A percentile compares a stretch with the other conserved stretches of the same genome.
These are phyloP conservation scores for Ananas comosus DNA, from an alignment of 176 grass and related monocot species.

Conservation along the genomic window DNA sequence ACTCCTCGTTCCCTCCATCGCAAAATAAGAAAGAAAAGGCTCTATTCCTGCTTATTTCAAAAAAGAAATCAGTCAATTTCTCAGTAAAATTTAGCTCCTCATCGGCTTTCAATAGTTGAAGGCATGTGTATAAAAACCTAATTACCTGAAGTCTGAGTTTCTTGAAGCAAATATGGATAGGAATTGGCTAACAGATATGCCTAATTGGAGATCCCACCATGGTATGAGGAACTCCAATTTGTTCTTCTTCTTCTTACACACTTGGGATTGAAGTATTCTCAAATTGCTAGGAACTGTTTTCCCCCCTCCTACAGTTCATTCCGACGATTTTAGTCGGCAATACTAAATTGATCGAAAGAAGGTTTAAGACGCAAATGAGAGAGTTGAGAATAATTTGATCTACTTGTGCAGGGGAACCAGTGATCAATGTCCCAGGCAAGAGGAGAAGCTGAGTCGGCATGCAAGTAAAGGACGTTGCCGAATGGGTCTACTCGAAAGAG, in stretches of 20 bases:
- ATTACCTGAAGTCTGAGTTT: conserved; percentile 58
- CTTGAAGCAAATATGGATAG: conserved; percentile 71
- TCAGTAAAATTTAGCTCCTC: not conserved
- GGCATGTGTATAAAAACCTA: not conserved
- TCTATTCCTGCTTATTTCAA: conserved; percentile 47
- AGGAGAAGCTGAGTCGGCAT: conserved; percentile 70
- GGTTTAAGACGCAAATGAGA: not conserved
- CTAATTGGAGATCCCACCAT: conserved; percentile 97
- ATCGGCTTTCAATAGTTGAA: not conserved
- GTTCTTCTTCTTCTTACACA: conserved; percentile 61
- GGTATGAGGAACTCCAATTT: conserved; percentile 83
- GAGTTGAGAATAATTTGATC: not conserved
- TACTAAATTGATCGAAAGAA: not conserved
- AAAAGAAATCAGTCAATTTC: not conserved
- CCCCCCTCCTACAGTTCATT: conserved; percentile 55
- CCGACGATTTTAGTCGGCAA: conserved; percentile 5
- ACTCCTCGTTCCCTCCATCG: conserved; percentile 61
- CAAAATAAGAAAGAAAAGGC: conserved; percentile 77
- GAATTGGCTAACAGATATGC: conserved; percentile 85
- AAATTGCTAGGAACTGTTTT: conserved; percentile 82
- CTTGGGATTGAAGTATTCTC: conserved; percentile 72
- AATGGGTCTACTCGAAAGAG: conserved; percentile 73
- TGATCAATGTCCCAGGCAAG: conserved; percentile 88
- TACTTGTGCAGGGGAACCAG: conserved; percentile 83
- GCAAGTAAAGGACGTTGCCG: conserved; percentile 89